phyloP scores from a whole-genome alignment of 129 eudicot species.

The Flaveria robusta region DNA sequence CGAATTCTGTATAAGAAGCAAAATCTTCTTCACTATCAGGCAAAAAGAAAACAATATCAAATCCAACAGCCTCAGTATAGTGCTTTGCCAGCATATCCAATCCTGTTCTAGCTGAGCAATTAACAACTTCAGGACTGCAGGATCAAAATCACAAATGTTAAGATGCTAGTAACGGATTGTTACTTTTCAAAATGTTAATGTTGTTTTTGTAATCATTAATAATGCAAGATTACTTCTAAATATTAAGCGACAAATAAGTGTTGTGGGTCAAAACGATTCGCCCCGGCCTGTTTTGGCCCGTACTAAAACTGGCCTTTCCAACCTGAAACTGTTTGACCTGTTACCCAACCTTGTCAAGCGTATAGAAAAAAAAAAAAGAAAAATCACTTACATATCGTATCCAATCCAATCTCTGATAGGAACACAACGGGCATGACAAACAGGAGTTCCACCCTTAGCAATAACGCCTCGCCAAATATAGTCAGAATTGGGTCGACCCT shows the following conservation, averaged over 20 bases:
- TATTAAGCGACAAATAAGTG: neutral
- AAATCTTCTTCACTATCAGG: slow-evolving; percentile 93
- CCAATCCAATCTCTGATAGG: slow-evolving; percentile 71
- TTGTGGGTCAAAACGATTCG: slow-evolving; percentile 3
- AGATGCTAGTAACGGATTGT: too few species aligned
- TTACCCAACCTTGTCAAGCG: slow-evolving; percentile 10
- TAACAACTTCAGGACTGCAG: slow-evolving; percentile 81
- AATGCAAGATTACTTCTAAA: neutral
- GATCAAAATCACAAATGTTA: slow-evolving; percentile 9
- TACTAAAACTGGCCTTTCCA: neutral
- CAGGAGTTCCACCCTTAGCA: slow-evolving; percentile 85
- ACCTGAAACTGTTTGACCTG: neutral
- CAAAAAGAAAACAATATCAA: slow-evolving; percentile 70
- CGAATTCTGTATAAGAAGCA: slow-evolving; percentile 87
- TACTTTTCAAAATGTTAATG: neutral
- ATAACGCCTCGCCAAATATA: slow-evolving; percentile 88
- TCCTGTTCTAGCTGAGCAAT: slow-evolving; percentile 93
- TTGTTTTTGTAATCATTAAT: neutral
- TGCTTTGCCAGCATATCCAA: slow-evolving; percentile 85
- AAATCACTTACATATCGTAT: slow-evolving; percentile 66
- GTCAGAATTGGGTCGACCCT: slow-evolving; percentile 47
- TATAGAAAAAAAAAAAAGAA: neutral
- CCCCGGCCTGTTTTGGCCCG: neutral
- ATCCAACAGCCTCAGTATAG: slow-evolving; percentile 80
- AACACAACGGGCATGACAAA: slow-evolving; percentile 96